Conservation (phyloP, 306 rosid species). For the Dryas drummondii region DNA sequence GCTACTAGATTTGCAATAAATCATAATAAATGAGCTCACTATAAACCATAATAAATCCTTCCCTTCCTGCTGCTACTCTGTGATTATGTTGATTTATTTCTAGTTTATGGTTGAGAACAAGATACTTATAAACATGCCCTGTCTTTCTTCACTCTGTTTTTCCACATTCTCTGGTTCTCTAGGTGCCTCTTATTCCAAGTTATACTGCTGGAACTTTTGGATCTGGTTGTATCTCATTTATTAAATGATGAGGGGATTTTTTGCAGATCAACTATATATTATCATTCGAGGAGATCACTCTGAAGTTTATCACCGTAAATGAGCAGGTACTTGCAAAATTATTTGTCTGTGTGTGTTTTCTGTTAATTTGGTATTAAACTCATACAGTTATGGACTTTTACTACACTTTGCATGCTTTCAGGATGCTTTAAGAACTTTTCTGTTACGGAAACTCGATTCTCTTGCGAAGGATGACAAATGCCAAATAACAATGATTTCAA, state of each 20-base stretch:
- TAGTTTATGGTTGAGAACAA: not conserved
- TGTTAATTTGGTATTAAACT: slow-evolving; percentile 20
- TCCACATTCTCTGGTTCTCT: no score
- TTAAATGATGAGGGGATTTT: slow-evolving; percentile 31
- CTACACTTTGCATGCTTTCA: slow-evolving; percentile 40
- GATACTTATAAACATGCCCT: no score
- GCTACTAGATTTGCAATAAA: not conserved
- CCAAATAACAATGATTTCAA: slow-evolving; percentile 98
- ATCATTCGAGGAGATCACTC: slow-evolving; percentile 90
- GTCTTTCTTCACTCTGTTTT: no score
- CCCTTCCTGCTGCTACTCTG: not conserved
- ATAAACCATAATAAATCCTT: not conserved
- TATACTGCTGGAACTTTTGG: no score
- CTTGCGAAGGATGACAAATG: slow-evolving; percentile 84
- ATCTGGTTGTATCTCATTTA: not conserved
- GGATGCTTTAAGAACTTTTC: slow-evolving; percentile 93
- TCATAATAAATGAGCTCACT: no score
- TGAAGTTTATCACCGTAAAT: slow-evolving; percentile 75
- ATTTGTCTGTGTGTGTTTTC: slow-evolving; percentile 9
- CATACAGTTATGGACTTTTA: slow-evolving; percentile 11
- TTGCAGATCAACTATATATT: slow-evolving; percentile 88
- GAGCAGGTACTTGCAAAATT: slow-evolving; percentile 71
- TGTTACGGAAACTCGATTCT: slow-evolving; percentile 85
- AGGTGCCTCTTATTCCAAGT: no score
- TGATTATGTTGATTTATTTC: not conserved